A percentile compares a stretch with the other conserved stretches of the same genome.
Conservation (phyloP, 2,329 filamentous ascomycete species). For the Talaromyces sp. region DNA sequence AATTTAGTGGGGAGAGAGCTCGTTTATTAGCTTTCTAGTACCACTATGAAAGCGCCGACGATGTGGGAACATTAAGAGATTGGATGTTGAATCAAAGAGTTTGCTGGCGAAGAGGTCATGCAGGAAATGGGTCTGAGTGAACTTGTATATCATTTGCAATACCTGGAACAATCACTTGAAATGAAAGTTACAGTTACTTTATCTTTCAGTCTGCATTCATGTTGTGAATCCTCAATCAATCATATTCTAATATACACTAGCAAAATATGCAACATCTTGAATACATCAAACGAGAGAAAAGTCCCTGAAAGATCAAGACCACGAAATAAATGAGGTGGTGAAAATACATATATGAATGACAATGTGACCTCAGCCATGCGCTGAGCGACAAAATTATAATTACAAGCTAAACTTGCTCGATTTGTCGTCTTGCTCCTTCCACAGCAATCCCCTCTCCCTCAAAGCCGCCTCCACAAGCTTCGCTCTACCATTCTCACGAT, state of each 20-base stretch:
- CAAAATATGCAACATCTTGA: conserved; percentile 13
- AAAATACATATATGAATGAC: conserved; percentile 2
- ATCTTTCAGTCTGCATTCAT: no score
- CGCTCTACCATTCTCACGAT: conserved; percentile 69
- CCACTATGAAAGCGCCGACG: no score
- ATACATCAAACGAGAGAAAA: conserved; percentile 1
- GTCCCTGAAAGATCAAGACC: not conserved
- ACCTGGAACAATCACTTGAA: no score
- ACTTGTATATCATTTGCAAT: no score
- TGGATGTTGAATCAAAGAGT: no score
- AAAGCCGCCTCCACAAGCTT: conserved; percentile 76
- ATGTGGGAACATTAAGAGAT: no score
- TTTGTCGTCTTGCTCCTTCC: conserved; percentile 5
- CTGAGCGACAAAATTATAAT: not conserved
- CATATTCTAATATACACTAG: conserved; percentile 28
- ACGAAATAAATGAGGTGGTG: not conserved
- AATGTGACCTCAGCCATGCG: not conserved
- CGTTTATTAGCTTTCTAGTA: no score
- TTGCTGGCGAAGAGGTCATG: no score
- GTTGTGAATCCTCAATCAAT: not conserved
- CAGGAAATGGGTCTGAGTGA: no score
- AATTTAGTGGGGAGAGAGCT: no score
- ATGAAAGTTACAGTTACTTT: no score
- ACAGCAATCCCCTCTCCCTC: conserved; percentile 54
- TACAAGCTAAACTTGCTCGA: conserved; percentile 42